Evolutionary conservation across 2,329 filamentous ascomycete species (phyloP).

Genomic region (Penicillium sp.): DNA sequence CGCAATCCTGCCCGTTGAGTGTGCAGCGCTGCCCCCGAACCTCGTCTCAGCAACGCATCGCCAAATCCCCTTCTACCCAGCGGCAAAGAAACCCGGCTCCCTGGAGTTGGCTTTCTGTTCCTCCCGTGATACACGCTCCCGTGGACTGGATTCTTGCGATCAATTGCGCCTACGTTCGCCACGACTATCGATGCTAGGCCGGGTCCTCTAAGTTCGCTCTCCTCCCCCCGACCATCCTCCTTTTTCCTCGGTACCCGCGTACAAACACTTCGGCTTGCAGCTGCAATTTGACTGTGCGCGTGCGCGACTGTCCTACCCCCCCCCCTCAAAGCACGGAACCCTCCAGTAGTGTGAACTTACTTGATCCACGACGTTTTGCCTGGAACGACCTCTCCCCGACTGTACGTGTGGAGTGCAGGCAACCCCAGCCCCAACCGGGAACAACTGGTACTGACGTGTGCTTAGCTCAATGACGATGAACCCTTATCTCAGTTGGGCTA

Average conservation of each 20-base stretch:
- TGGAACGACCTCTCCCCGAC: conserved; percentile 2
- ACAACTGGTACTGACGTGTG: conserved; percentile 8
- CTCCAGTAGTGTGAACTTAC: conserved; percentile 3
- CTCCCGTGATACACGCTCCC: not conserved
- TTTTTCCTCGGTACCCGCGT: conserved; percentile 7
- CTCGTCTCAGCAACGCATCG: conserved; percentile 7
- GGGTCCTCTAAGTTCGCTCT: conserved; percentile 6
- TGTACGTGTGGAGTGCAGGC: conserved; percentile 11
- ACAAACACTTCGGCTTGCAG: conserved; percentile 6
- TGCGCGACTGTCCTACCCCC: conserved; percentile 11
- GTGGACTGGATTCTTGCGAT: not conserved
- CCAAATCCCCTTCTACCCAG: too few relatives aligned
- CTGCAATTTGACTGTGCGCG: conserved; percentile 10
- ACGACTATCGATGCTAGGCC: conserved; percentile 12
- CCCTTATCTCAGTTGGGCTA: conserved; percentile 45
- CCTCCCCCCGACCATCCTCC: not conserved
- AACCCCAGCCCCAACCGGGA: not conserved
- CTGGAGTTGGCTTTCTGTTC: not conserved
- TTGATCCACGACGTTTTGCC: not conserved
- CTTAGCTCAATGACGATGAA: conserved; percentile 39
- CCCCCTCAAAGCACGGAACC: not conserved
- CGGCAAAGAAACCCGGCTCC: too few relatives aligned
- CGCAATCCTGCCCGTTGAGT: conserved; percentile 1
- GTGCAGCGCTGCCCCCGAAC: conserved; percentile 6
- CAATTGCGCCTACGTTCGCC: conserved; percentile 1